Percentiles rank a stretch among this genome's conserved stretches.
These are phyloP conservation scores for Glycine tomentella DNA, from an alignment of 306 rosid species.

Conservation along the genomic window DNA sequence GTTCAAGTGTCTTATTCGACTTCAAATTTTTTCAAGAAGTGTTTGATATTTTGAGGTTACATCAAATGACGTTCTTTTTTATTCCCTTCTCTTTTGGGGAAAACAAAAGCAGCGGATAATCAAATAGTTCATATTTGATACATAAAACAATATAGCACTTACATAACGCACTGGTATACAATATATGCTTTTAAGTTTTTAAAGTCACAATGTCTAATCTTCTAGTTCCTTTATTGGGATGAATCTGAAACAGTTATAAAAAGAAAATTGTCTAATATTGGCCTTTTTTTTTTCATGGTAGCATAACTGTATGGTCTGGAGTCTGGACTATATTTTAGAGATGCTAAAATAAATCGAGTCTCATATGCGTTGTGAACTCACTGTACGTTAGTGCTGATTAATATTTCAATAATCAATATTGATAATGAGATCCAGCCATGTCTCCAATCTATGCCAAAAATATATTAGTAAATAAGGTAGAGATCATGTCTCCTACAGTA, in stretches of 20 bases:
- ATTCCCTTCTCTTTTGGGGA: not conserved
- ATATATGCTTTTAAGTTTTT: no score
- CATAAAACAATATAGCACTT: not conserved
- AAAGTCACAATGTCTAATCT: no score
- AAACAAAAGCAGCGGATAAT: not conserved
- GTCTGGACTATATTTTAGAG: not conserved
- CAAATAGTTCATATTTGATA: not conserved
- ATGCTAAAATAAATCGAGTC: not conserved
- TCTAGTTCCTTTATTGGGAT: no score
- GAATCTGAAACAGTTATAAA: no score
- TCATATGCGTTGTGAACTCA: not conserved
- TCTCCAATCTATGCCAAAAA: not conserved
- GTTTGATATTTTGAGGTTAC: no score
- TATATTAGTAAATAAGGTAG: not conserved
- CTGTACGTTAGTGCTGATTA: not conserved
- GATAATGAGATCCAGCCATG: not conserved
- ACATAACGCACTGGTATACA: no score
- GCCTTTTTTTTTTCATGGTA: no score
- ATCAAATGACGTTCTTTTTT: not conserved
- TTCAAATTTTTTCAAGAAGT: no score
- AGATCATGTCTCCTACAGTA: no score
- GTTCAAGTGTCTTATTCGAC: no score
- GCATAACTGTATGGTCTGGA: no score
- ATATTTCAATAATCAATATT: not conserved
- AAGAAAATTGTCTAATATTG: no score